Evolutionary conservation across 2,329 filamentous ascomycete species (phyloP), one percentile per base, ranked within the genome.

Genomic region (Oidium heveae): DNA sequence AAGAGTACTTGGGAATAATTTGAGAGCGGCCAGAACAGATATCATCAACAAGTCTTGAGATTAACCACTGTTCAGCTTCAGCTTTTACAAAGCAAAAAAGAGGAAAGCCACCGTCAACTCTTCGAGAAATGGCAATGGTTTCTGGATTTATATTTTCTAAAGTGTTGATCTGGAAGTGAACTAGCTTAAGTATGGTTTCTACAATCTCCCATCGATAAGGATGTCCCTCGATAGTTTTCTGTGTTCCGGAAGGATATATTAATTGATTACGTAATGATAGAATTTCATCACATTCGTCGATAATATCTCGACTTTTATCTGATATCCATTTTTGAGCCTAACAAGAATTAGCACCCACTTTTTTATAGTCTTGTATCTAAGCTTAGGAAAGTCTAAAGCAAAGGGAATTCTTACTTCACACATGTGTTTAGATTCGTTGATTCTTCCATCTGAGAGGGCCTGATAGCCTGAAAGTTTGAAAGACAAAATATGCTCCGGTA

Each of bases 401-500:
- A n/a, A 7, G n/a, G 13, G 10, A 53, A 28, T 13, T 41, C 52
- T 41, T 18, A 53, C 52, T 2, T 64, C 61, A 12, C 76, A 61
- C 66, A 76, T 69, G 0, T 58, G 53, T 0, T 57, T 58, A 0
- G 70, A 72, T 37, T 71, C 62, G 1, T 61, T 49, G 1, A 67
- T 43, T 5, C 66, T 63, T 1, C 58, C 61, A 24, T 72, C 68
- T 1, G 66, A 68, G 1, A 74, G 58, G 10, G 66, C 66, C 54
- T 76, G 72, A 0, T 72, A 56, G 0, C 71, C 71, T 55, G 70
- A 72, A 1, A 76, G 64, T 54, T 69, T 69, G 60, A 75, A 74
- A 0, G 74, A 77, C 13, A 77, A 60, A 1, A 74, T 65, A 58
- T 76, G 71, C 56, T 77, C 74, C 0, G 74, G 74, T 6, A 72